Conservation (phyloP, 2,329 filamentous ascomycete species). For the Botrytis cinerea region DNA sequence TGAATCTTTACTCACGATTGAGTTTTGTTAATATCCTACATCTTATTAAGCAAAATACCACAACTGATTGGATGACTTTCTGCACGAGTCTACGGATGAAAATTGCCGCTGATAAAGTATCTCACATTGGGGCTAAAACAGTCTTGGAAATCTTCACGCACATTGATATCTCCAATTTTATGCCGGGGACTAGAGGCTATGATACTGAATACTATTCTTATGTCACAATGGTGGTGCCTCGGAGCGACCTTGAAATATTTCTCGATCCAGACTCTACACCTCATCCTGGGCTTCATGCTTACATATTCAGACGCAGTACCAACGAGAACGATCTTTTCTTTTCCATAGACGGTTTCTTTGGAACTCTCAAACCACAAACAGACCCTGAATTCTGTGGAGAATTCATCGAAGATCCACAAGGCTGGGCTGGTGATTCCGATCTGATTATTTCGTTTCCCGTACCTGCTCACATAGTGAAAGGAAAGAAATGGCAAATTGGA, state of each 20-base stretch:
- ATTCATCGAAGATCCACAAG: not conserved
- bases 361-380: not conserved
- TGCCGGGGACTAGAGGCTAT: not conserved
- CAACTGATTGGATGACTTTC: not conserved
- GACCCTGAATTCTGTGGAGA: conserved; percentile 1
- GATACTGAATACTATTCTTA: not conserved
- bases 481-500: not conserved
- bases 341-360: not conserved
- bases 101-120: not conserved
- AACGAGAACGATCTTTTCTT: not conserved
- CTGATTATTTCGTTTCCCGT: not conserved
- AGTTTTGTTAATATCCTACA: not conserved
- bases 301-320: not conserved
- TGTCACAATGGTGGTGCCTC: conserved; percentile 8
- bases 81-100: not conserved
- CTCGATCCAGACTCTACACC: not conserved
- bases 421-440: not conserved
- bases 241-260: not conserved
- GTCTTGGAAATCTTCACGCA: not conserved
- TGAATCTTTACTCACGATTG: not conserved
- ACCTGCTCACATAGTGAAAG: not conserved
- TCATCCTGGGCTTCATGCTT: not conserved
- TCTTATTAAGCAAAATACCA: not conserved
- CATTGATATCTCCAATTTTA: not conserved
- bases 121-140: not conserved